A percentile compares a stretch with the other conserved stretches of the same genome.
Conservation (phyloP, 345 rosid genomes). For the Salix brachista region DNA sequence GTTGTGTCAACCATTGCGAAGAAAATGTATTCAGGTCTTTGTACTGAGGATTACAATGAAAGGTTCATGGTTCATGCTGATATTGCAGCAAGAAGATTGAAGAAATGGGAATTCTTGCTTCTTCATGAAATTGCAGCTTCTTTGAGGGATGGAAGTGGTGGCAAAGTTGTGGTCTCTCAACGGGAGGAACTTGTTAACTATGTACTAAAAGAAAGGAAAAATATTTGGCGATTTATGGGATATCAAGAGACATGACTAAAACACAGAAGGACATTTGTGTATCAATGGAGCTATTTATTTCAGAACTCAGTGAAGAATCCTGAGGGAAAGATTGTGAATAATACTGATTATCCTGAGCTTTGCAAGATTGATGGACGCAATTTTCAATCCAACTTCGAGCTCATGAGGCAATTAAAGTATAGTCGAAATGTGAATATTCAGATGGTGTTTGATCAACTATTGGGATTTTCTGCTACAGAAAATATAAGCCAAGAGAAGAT, state of each 20-base stretch:
- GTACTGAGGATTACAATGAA: background rate
- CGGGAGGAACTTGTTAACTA: background rate
- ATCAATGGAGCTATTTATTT: background rate
- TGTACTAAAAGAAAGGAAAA: background rate
- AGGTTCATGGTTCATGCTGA: background rate
- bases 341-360: background rate
- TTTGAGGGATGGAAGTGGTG: background rate
- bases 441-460: background rate
- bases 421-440: background rate
- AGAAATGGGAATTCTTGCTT: background rate
- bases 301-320: background rate
- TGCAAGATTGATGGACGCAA: background rate
- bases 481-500: background rate
- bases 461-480: background rate
- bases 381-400: background rate
- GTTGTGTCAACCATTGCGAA: background rate
- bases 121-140: background rate
- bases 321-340: constrained; percentile 4
- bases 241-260: background rate
- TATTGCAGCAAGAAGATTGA: background rate
- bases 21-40: background rate
- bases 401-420: background rate
- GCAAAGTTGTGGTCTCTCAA: background rate
- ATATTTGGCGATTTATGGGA: background rate
- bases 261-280: background rate